These are phyloP conservation scores for Pleurostoma richardsiae DNA, from an alignment of 2,329 filamentous ascomycete genomes.

Conservation along the genomic window DNA sequence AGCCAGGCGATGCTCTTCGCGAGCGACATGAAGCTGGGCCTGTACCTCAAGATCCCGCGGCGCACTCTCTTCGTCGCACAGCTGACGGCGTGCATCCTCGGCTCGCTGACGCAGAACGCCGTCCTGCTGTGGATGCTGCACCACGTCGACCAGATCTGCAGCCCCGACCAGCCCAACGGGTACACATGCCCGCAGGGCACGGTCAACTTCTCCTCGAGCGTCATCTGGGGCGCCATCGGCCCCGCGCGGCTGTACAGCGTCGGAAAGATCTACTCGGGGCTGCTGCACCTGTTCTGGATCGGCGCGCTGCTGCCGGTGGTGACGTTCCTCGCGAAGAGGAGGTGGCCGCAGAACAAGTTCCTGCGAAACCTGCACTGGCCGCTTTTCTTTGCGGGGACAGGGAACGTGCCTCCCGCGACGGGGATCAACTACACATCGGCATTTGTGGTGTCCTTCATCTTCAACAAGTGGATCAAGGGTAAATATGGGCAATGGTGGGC, in stretches of 20 bases:
- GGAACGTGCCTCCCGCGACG: no score
- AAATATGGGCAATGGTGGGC: no score
- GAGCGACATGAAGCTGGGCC: constrained; percentile 21
- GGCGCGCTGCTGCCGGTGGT: no score
- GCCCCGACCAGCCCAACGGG: background rate
- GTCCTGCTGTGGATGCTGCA: background rate
- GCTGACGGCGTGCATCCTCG: background rate
- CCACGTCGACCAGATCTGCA: constrained; percentile 1
- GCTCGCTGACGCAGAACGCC: background rate
- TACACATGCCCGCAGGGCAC: constrained; percentile 2
- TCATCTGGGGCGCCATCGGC: constrained; percentile 5
- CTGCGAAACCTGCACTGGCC: no score
- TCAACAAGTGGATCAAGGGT: no score
- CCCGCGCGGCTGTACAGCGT: background rate
- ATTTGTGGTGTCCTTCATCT: no score
- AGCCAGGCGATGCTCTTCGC: constrained; percentile 45
- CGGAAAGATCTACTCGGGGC: no score
- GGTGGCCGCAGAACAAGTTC: no score
- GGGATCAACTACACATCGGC: no score
- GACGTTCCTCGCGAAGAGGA: no score
- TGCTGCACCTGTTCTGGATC: no score
- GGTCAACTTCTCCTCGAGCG: constrained; percentile 1
- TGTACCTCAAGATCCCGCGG: constrained; percentile 57
- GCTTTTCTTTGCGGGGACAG: no score
- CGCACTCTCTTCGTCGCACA: constrained; percentile 2